phyloP scores from a whole-genome alignment of 768 basidiomycete species.

The Tylopilus sp. region DNA sequence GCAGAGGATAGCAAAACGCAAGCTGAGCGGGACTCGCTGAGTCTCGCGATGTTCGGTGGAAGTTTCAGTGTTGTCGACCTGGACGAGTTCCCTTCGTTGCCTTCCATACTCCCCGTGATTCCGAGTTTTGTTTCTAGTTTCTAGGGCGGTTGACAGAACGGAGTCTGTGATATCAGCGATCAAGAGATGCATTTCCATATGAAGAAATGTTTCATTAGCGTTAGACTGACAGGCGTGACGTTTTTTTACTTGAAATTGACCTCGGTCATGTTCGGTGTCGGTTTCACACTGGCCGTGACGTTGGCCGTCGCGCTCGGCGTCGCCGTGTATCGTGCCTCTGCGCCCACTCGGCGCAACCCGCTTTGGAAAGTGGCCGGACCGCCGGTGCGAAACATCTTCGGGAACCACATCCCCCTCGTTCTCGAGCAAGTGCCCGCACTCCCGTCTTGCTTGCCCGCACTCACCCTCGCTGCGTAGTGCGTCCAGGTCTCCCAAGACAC shows the following conservation, averaged over 20 bases:
- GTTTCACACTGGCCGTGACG: slow-evolving; percentile 8
- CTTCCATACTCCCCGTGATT: slow-evolving; percentile 31
- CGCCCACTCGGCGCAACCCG: slow-evolving; percentile 37
- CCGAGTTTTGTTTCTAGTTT: slow-evolving; percentile 29
- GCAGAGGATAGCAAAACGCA: slow-evolving; percentile 10
- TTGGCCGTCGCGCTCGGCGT: slow-evolving; percentile 15
- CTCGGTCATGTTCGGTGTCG: background rate
- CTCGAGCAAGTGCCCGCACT: slow-evolving; percentile 48
- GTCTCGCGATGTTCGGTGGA: slow-evolving; percentile 31
- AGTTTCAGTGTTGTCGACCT: slow-evolving; percentile 41
- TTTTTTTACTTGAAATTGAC: too few relatives aligned
- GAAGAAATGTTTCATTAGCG: background rate
- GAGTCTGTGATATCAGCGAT: background rate
- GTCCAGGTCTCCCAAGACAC: slow-evolving; percentile 47
- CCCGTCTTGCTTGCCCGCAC: background rate
- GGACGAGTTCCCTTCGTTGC: slow-evolving; percentile 47
- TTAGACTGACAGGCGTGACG: too few relatives aligned
- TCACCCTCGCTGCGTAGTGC: slow-evolving; percentile 38
- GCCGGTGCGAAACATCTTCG: slow-evolving; percentile 45
- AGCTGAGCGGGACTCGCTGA: slow-evolving; percentile 14
- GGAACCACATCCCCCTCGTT: slow-evolving; percentile 50
- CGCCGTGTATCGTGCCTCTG: slow-evolving; percentile 25
- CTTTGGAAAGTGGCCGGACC: slow-evolving; percentile 61
- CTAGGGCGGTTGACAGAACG: slow-evolving; percentile 5
- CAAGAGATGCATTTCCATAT: background rate